Evolutionary conservation across 805 yeast genomes (phyloP).

Genomic region (Metschnikowia lunata): DNA sequence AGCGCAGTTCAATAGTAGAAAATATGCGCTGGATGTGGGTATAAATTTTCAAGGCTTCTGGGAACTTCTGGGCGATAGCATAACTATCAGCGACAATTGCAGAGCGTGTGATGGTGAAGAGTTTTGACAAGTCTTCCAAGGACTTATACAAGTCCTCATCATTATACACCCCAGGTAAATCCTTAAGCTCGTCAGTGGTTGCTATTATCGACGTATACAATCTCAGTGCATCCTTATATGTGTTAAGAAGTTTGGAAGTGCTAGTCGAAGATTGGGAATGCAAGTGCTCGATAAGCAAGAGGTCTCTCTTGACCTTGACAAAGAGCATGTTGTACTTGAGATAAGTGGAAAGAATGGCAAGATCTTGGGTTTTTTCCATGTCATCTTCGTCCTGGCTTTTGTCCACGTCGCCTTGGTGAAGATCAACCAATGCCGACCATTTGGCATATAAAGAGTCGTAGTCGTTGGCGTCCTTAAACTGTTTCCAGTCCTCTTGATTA

Average conservation of each 20-base stretch:
- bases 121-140: conserved; percentile 46
- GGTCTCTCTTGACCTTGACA: conserved; percentile 70
- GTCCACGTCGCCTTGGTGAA: conserved; percentile 53
- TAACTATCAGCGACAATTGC: conserved; percentile 44
- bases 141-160: conserved; percentile 64
- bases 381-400: conserved; percentile 47
- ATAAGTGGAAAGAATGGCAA: conserved; percentile 71
- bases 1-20: conserved; percentile 14
- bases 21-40: conserved; percentile 21
- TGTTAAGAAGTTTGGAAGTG: conserved; percentile 1
- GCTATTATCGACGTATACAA: conserved; percentile 48
- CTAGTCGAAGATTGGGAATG: conserved; percentile 12
- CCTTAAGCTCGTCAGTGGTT: conserved; percentile 57
- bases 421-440: conserved; percentile 68
- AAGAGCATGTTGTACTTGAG: conserved; percentile 64
- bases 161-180: conserved; percentile 88
- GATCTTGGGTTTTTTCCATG: conserved; percentile 58
- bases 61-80: conserved; percentile 34
- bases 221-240: conserved; percentile 42
- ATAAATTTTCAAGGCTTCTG: conserved; percentile 46
- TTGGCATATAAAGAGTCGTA: conserved; percentile 55
- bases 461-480: conserved; percentile 35
- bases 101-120: conserved; percentile 44
- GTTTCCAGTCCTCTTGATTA: conserved; percentile 23
- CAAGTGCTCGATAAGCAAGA: conserved; percentile 40